A percentile compares a stretch with the other conserved stretches of the same genome.
Conservation (phyloP, 2,329 filamentous ascomycete species). For the Lachnellula hyalina region DNA sequence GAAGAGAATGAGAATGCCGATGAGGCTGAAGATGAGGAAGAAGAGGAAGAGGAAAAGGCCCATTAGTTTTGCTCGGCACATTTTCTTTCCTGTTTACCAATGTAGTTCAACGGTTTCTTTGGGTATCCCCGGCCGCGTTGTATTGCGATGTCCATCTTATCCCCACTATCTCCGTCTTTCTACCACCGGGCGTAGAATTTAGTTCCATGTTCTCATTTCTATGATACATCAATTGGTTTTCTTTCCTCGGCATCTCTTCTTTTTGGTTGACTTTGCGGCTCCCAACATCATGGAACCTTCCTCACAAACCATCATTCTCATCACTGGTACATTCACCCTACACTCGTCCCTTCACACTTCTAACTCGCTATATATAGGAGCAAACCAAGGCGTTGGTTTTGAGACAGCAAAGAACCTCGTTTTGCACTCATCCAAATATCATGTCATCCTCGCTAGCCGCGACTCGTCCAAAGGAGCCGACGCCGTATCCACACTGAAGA, state of each 20-base stretch:
- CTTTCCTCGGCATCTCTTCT: neutral
- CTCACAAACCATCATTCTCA: neutral
- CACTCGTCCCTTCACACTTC: neutral
- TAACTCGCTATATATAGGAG: constrained; percentile 21
- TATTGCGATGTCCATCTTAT: too few relatives aligned
- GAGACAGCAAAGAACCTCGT: constrained; percentile 32
- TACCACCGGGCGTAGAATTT: too few relatives aligned
- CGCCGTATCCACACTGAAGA: constrained; percentile 6
- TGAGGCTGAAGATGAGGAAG: too few relatives aligned
- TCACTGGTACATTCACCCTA: neutral
- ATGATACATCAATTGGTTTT: neutral
- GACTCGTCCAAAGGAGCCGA: constrained; percentile 3
- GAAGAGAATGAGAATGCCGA: too few relatives aligned
- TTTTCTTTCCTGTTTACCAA: too few relatives aligned
- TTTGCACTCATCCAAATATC: constrained; percentile 9
- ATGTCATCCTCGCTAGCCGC: constrained; percentile 15
- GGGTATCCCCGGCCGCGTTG: too few relatives aligned
- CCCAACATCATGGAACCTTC: neutral
- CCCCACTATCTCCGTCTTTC: too few relatives aligned
- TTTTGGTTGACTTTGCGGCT: neutral
- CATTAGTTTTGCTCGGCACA: too few relatives aligned
- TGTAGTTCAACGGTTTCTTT: too few relatives aligned
- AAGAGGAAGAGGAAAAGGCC: too few relatives aligned
- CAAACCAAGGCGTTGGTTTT: constrained; percentile 38
- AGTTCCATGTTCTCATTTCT: too few relatives aligned